A percentile compares a stretch with the other conserved stretches of the same genome.
Evolutionary conservation across 2,329 filamentous ascomycete species (phyloP).

Genomic region (Aspergillus spinulosporus): DNA sequence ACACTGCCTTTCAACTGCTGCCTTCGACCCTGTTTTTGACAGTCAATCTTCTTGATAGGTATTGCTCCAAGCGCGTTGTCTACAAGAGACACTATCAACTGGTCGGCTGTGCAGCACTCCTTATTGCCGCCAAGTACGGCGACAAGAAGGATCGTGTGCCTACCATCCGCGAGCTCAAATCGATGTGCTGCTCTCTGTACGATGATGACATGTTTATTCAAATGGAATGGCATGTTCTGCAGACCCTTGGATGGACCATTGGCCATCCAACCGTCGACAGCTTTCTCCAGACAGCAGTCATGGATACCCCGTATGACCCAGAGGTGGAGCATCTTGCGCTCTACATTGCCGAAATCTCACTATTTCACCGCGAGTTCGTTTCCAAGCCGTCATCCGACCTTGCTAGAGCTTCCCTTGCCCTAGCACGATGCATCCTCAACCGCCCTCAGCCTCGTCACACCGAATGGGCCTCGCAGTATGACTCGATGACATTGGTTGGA

Average conservation of each 20-base stretch:
- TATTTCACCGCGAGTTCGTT: constrained; percentile 97
- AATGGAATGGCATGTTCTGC: constrained; percentile 99
- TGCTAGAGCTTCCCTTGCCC: constrained; percentile 80
- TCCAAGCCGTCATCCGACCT: constrained; percentile 88
- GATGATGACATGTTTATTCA: constrained; percentile 99
- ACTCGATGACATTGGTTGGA: constrained; percentile 56
- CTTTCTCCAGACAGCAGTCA: constrained; percentile 83
- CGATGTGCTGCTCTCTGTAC: constrained; percentile 98
- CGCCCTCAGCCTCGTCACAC: constrained; percentile 73
- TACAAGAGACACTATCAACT: constrained; percentile 99
- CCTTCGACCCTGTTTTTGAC: constrained; percentile 95
- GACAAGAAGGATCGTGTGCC: constrained; percentile 99
- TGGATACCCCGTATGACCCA: constrained; percentile 71
- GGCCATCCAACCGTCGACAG: constrained; percentile 95
- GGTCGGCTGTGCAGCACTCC: constrained; percentile 89
- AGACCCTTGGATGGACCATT: constrained; percentile 94
- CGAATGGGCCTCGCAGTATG: constrained; percentile 67
- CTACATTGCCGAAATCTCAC: constrained; percentile 90
- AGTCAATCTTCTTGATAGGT: constrained; percentile 93
- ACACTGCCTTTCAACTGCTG: constrained; percentile 88
- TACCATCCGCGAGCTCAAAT: constrained; percentile 93
- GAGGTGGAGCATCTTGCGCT: constrained; percentile 93
- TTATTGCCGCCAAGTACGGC: constrained; percentile 97
- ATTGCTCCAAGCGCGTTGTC: constrained; percentile 95
- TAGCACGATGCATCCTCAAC: constrained; percentile 82